Conservation (phyloP, 164 flowering plant species). For the Santalum album region DNA sequence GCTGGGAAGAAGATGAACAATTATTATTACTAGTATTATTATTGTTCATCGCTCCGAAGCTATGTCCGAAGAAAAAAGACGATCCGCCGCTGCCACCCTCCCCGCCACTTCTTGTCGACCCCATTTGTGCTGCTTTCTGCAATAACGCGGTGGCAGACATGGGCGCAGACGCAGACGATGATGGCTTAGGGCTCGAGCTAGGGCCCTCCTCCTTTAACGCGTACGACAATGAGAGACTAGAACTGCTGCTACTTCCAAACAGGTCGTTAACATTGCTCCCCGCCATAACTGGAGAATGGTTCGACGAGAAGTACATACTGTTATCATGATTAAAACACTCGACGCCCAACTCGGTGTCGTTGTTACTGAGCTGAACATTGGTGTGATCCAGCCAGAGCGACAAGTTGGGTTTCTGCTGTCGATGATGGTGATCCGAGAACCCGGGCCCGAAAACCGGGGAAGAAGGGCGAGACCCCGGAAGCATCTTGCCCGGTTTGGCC, state of each 20-base stretch:
- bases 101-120: not conserved
- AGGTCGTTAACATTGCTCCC: too few species aligned
- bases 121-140: constrained; percentile 3
- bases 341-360: too few species aligned
- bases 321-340: too few species aligned
- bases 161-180: not conserved
- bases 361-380: not conserved
- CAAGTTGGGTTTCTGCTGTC: not conserved
- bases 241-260: too few species aligned
- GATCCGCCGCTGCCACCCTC: too few species aligned
- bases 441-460: not conserved
- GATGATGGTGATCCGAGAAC: not conserved
- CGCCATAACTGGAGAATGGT: too few species aligned
- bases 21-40: too few species aligned
- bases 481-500: not conserved
- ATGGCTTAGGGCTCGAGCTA: not conserved
- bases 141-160: constrained; percentile 1
- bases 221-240: too few species aligned
- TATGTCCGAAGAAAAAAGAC: not conserved
- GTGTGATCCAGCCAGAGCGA: not conserved
- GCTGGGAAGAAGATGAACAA: not conserved
- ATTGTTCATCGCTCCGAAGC: not conserved
- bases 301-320: too few species aligned
- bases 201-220: too few species aligned
- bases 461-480: not conserved